phyloP scores from a whole-genome alignment of 371 early-diverging fungal genomes.

The Actinomortierella wolfii region DNA sequence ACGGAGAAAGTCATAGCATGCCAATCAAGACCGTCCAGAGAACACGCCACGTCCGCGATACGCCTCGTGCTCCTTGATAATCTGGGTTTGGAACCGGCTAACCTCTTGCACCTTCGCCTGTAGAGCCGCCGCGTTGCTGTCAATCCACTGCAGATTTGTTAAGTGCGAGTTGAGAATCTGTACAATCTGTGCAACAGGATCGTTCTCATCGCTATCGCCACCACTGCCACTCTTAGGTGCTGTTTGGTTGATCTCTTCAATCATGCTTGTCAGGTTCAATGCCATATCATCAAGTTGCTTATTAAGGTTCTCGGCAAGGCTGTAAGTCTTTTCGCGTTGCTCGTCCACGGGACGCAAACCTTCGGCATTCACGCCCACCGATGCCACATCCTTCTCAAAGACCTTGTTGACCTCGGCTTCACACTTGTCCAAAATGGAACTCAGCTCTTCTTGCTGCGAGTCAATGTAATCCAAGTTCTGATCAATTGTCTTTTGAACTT shows the following conservation, averaged over 20 bases:
- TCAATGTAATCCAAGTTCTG: slow-evolving; percentile 86
- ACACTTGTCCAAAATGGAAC: slow-evolving; percentile 76
- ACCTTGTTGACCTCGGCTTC: slow-evolving; percentile 70
- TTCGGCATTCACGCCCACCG: slow-evolving; percentile 51
- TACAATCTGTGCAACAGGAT: slow-evolving; percentile 78
- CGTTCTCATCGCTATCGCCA: slow-evolving; percentile 41
- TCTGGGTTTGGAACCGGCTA: slow-evolving; percentile 52
- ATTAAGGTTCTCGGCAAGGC: slow-evolving; percentile 83
- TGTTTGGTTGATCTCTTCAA: slow-evolving; percentile 83
- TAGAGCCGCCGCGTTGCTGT: slow-evolving; percentile 53
- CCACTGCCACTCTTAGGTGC: slow-evolving; percentile 48
- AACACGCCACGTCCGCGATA: slow-evolving; percentile 39
- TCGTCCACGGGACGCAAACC: slow-evolving; percentile 74
- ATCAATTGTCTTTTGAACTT: slow-evolving; percentile 78
- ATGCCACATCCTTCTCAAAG: slow-evolving; percentile 49
- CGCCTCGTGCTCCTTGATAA: slow-evolving; percentile 49
- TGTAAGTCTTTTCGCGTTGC: slow-evolving; percentile 86
- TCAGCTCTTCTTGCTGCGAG: slow-evolving; percentile 83
- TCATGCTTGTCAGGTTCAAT: slow-evolving; percentile 75
- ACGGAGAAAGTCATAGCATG: no score
- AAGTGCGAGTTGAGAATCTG: slow-evolving; percentile 89
- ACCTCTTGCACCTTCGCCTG: slow-evolving; percentile 60
- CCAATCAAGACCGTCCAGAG: slow-evolving; percentile 32
- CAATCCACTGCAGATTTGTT: slow-evolving; percentile 91
- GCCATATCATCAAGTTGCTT: slow-evolving; percentile 87